Evolutionary conservation across 108 stramenopile species (phyloP).

Genomic region (Cafeteria roenbergensis): DNA sequence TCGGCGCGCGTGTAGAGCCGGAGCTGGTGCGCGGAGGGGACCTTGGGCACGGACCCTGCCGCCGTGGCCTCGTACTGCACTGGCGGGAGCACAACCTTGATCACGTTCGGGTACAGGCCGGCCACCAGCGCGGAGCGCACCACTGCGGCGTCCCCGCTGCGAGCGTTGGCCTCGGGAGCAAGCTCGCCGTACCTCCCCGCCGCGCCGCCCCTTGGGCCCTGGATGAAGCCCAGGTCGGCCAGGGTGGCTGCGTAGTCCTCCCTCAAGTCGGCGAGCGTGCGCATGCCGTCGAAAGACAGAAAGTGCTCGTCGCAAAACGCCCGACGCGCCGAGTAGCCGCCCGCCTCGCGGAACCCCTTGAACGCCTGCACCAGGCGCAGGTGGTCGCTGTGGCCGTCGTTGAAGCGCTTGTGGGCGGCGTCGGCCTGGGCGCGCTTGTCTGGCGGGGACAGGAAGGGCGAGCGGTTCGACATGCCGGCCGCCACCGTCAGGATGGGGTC

Average conservation of each 20-base stretch:
- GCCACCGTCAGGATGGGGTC: constrained; percentile 26
- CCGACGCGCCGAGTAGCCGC: constrained; percentile 10
- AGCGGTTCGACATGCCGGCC: constrained; percentile 17
- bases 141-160: constrained; percentile 17
- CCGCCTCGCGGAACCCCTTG: constrained; percentile 9
- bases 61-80: constrained; percentile 6
- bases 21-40: constrained; percentile 5
- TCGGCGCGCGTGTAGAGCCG: constrained; percentile 3
- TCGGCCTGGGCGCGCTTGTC: constrained; percentile 30
- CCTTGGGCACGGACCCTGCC: constrained; percentile 6
- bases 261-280: constrained; percentile 25
- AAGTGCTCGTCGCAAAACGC: constrained; percentile 25
- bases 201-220: no score
- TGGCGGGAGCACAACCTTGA: constrained; percentile 14
- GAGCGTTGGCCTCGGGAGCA: background rate
- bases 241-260: constrained; percentile 9
- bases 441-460: constrained; percentile 31
- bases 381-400: constrained; percentile 32
- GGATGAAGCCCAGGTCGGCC: constrained; percentile 14
- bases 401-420: constrained; percentile 14
- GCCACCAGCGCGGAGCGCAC: constrained; percentile 32
- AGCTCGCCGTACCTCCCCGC: background rate
- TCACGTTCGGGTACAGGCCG: constrained; percentile 41
- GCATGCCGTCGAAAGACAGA: constrained; percentile 26
- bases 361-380: constrained; percentile 34